Percentiles rank a stretch among this genome's conserved stretches.
phyloP scores from a whole-genome alignment of 805 yeast genomes.

The Candida patagonica region DNA sequence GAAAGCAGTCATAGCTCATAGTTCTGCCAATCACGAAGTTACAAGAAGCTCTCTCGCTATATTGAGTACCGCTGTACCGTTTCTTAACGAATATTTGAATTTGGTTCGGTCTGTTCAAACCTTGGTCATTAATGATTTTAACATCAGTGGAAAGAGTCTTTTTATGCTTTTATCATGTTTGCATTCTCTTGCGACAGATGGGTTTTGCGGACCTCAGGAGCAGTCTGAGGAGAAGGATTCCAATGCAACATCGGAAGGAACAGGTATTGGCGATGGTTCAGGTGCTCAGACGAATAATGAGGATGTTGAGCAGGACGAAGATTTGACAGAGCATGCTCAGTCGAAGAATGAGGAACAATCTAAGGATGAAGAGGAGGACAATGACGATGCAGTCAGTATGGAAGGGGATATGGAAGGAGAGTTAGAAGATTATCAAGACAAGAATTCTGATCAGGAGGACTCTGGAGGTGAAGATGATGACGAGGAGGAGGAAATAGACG shows the following conservation, averaged over 20 bases:
- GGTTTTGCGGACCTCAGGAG: constrained; percentile 89
- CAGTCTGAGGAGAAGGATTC: constrained; percentile 53
- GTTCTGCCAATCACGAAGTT: constrained; percentile 11
- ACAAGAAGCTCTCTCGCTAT: constrained; percentile 37
- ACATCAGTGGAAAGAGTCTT: constrained; percentile 50
- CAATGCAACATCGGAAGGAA: constrained; percentile 67
- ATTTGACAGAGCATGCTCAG: constrained; percentile 61
- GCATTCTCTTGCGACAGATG: constrained; percentile 57
- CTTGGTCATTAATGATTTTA: constrained; percentile 41
- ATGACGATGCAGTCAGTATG: constrained; percentile 83
- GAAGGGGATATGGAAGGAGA: constrained; percentile 98
- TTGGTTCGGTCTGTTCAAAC: constrained; percentile 37
- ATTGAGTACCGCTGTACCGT: constrained; percentile 49
- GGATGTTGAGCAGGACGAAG: constrained; percentile 87
- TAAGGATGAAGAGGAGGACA: constrained; percentile 41
- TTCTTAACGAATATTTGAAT: constrained; percentile 48
- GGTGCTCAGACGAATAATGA: constrained; percentile 77
- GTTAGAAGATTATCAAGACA: constrained; percentile 67
- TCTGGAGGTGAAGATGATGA: constrained; percentile 42
- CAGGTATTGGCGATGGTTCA: constrained; percentile 87
- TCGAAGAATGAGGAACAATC: constrained; percentile 64
- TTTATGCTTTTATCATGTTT: constrained; percentile 49
- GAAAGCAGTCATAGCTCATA: constrained; percentile 28
- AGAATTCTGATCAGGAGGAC: constrained; percentile 47
- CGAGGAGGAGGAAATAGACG: constrained; percentile 67